Evolutionary conservation across 2,329 filamentous ascomycete genomes (phyloP), one percentile per base, ranked within the genome.

Genomic region (Penicillium sp.): DNA sequence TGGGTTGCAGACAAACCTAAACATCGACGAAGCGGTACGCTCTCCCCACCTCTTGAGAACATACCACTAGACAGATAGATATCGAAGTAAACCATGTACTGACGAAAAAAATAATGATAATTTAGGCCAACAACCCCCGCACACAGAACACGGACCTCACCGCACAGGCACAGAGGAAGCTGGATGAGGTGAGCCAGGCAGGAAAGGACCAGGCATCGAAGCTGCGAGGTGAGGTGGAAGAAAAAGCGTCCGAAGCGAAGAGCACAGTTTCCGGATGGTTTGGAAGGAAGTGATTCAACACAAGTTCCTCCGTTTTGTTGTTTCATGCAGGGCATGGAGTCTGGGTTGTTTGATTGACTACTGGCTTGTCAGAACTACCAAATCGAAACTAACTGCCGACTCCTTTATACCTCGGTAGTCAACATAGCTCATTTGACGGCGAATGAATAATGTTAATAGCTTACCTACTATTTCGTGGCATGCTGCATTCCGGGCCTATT

Each of bases 241-340:
- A 61, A 26, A 23, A 57, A 67, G 88, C 92, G 4, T 79, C 88
- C 56, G 90, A 97, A 83, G 91, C 92, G 49, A 97, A 97, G 88
- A 87, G 88, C 71, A 90, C 90, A 66, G 78, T 96, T 71, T 91
- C 90, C 47, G 86, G 90, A 76, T 97, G 93, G 93, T 96, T 97
- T 73, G 90, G 92, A 51, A 65, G 62, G 61, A 66, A 67, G 58
- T 66, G 46, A 35, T 21, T 17, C 19, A 17, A 21, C 23, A 5
- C 15, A 15, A 41, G 35, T 15, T 9, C 11, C 11, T 41, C 11
- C 15, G 5, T 41, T 41, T 41, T 13, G 13, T 41, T 41, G 5
- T 41, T 41, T 41, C 35, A 15, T 41, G 35, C 35, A 13, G 9
- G 35, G 11, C 35, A 41, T 15, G 11, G 35, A 13, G 35, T 41